Conservation (phyloP, 371 early-diverging fungal genomes). For the Dinochytrium kinnereticum region DNA sequence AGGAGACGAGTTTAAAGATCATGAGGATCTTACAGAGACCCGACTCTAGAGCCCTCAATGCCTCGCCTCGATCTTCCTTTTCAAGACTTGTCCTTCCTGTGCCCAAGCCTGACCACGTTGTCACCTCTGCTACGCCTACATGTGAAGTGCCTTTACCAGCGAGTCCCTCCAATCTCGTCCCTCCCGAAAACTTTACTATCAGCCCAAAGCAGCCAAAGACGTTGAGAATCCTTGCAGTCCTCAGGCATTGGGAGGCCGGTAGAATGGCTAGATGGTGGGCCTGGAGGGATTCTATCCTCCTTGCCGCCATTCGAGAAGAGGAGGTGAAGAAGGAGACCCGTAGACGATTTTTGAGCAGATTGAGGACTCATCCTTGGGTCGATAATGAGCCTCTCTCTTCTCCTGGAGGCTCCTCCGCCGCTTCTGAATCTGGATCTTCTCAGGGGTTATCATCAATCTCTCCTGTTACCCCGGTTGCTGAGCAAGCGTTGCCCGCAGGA, state of each 20-base stretch:
- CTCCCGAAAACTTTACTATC: neutral
- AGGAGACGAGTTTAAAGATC: too few species aligned
- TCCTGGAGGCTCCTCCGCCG: neutral
- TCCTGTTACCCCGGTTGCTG: neutral
- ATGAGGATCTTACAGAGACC: too few species aligned
- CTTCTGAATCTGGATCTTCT: neutral
- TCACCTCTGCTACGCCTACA: too few species aligned
- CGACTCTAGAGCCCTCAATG: too few species aligned
- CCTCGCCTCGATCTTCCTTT: too few species aligned
- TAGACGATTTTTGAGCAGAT: neutral
- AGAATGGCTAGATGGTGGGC: slow-evolving; percentile 15
- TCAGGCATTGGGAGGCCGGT: slow-evolving; percentile 8
- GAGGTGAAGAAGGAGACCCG: slow-evolving; percentile 1
- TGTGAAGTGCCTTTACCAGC: too few species aligned
- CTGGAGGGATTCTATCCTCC: neutral
- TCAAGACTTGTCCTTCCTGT: too few species aligned
- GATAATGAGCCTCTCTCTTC: neutral
- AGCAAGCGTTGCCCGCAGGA: neutral
- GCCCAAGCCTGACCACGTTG: too few species aligned
- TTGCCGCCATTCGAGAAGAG: slow-evolving; percentile 1
- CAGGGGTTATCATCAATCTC: neutral
- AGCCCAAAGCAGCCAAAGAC: slow-evolving; percentile 1
- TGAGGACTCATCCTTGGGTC: slow-evolving; percentile 12
- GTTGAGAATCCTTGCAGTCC: neutral
- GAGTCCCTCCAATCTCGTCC: neutral